Base-by-base conservation (phyloP, 306 rosid species). In the Vigna nakashimae region DNA sequence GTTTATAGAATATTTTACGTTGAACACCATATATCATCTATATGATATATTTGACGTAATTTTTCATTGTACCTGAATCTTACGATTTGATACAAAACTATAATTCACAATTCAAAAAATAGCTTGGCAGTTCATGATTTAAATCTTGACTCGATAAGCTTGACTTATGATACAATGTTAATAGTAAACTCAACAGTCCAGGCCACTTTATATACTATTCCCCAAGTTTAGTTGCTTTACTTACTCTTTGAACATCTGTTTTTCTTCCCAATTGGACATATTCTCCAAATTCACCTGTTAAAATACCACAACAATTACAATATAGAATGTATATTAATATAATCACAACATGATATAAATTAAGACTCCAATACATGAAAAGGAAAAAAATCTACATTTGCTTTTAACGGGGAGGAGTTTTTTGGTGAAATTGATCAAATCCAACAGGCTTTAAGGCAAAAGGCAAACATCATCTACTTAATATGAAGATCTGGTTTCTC, bases 181-280 rank as follows among this genome's bases (percentile, higher is more conserved):
- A 52, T 43, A 64, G 53, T 72, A 30, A 26, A 60, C 78, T 69
- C 42, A 71, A 80, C 72, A 77, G 5, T 56, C 53, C 36, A 71
- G 12, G 12, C 42, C 72, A 71, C 65, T 43, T 24, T 9, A 80
- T 57, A 59, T 48, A 67, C 85, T 15, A 49, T 18, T 5, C 14
- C 7, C 3, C 74, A 84, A 77, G 72, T 56, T 57, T 34, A 77
- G 72, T 63, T 26, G 74, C 96, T 88, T 86, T 26, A 71, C 96
- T 88, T 86, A 92, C 98, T 85, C 83, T 87, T 95, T 92, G 83
- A 92, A 95, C 94, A 91, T 92, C 86, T 92, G 94, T 82, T 92
- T 95, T 84, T 95, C 99, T 86, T 95, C 98, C 98, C 98, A 92
- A 85, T 92, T 95, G n/a, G 99, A 69, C 68, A 91, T 78, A 72